Conservation (phyloP, 1,284 basidiomycete genomes). For the Chiua sp. region DNA sequence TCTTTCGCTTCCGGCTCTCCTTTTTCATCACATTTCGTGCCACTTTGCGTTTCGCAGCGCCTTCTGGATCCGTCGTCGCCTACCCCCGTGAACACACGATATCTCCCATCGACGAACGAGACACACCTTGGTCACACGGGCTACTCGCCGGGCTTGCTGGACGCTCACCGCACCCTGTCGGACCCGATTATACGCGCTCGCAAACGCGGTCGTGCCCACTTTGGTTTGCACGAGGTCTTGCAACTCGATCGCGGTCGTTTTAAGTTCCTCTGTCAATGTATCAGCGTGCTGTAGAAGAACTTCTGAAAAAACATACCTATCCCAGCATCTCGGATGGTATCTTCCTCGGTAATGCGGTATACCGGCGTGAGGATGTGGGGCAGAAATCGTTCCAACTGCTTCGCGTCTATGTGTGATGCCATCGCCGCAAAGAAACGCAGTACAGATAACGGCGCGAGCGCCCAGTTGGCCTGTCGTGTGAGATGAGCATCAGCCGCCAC, state of each 20-base stretch:
- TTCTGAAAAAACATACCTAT: slow-evolving; percentile 64
- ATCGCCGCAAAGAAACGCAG: slow-evolving; percentile 95
- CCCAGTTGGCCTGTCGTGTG: slow-evolving; percentile 64
- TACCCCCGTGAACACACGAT: neutral
- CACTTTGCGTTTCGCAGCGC: slow-evolving; percentile 76
- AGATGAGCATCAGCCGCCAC: neutral
- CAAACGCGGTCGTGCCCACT: slow-evolving; percentile 86
- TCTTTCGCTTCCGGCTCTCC: slow-evolving; percentile 84
- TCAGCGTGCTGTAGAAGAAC: neutral
- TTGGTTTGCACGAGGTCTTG: slow-evolving; percentile 88
- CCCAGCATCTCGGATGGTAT: slow-evolving; percentile 74
- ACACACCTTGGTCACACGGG: slow-evolving; percentile 62
- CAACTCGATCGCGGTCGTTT: slow-evolving; percentile 83
- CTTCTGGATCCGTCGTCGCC: slow-evolving; percentile 75
- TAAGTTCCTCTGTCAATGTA: slow-evolving; percentile 72
- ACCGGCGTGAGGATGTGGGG: slow-evolving; percentile 88
- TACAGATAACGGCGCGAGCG: slow-evolving; percentile 78
- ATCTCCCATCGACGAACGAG: neutral
- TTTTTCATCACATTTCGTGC: slow-evolving; percentile 75
- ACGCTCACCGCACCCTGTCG: slow-evolving; percentile 74
- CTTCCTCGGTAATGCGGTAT: slow-evolving; percentile 88
- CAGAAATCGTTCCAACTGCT: slow-evolving; percentile 69
- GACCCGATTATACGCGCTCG: slow-evolving; percentile 79
- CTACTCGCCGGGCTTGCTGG: slow-evolving; percentile 75
- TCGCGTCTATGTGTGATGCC: slow-evolving; percentile 68